phyloP scores from a whole-genome alignment of 495 filamentous ascomycete genomes.

The Penicillium macrosclerotiorum region DNA sequence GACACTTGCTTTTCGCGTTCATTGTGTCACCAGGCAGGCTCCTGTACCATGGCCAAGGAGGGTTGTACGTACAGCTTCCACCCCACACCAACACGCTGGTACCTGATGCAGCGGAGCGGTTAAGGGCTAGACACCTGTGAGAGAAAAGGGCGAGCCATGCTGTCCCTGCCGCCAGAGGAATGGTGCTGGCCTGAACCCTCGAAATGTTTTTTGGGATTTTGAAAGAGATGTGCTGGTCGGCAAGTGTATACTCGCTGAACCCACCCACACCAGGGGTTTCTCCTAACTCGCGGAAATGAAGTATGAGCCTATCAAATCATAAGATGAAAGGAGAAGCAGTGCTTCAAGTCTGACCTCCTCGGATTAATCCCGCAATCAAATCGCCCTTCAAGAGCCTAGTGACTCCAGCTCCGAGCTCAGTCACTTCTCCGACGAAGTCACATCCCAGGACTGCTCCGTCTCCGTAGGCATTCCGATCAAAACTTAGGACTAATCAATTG shows the following conservation, averaged over 20 bases:
- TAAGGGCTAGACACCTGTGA: slow-evolving; percentile 19
- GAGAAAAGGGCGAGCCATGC: slow-evolving; percentile 32
- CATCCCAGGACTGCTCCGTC: slow-evolving; percentile 44
- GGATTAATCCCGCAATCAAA: slow-evolving; percentile 25
- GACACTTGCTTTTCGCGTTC: slow-evolving; percentile 25
- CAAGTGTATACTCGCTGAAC: slow-evolving; percentile 18
- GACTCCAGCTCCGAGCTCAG: slow-evolving; percentile 44
- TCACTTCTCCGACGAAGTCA: slow-evolving; percentile 53
- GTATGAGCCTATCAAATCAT: not conserved
- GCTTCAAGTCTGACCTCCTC: slow-evolving; percentile 23
- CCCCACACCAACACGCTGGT: slow-evolving; percentile 30
- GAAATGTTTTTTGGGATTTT: slow-evolving; percentile 18
- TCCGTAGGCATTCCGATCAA: slow-evolving; percentile 28
- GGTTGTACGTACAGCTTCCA: slow-evolving; percentile 27
- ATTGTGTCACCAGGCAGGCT: not conserved
- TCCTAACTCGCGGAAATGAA: too few species aligned
- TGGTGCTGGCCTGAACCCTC: slow-evolving; percentile 19
- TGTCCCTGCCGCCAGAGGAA: slow-evolving; percentile 27
- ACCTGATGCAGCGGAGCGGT: slow-evolving; percentile 5
- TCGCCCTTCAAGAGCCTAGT: slow-evolving; percentile 42
- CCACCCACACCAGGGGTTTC: not conserved
- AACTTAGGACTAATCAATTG: slow-evolving; percentile 17
- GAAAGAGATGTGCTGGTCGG: slow-evolving; percentile 27
- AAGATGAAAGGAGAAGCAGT: too few species aligned
- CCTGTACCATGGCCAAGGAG: not conserved